These are phyloP conservation scores for Diphasiastrum complanatum DNA, from an alignment of 83 land plant species.

Conservation along the genomic window DNA sequence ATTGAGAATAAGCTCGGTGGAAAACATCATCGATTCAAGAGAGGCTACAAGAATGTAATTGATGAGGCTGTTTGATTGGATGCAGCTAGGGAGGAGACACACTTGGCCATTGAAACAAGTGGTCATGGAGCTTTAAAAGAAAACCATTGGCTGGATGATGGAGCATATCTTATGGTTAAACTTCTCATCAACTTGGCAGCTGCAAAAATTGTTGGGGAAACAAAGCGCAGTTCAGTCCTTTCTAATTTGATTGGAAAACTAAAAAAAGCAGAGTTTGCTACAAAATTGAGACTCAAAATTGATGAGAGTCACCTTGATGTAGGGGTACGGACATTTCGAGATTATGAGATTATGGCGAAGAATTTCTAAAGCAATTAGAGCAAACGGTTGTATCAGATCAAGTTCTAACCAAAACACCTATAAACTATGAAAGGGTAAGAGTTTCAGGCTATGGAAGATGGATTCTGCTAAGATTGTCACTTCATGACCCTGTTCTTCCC, in stretches of 20 bases:
- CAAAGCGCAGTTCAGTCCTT: conserved; percentile 72
- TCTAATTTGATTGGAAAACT: conserved; percentile 77
- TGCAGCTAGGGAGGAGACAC: conserved; percentile 81
- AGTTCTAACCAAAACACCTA: conserved; percentile 69
- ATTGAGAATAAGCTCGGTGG: conserved; percentile 95
- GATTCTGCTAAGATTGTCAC: conserved; percentile 93
- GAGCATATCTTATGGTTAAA: conserved; percentile 97
- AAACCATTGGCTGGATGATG: conserved; percentile 99
- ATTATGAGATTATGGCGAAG: conserved; percentile 91
- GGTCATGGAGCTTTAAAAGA: conserved; percentile 99
- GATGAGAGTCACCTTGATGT: conserved; percentile 73
- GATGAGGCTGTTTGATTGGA: conserved; percentile 98
- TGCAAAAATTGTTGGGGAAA: conserved; percentile 57
- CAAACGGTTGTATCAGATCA: conserved; percentile 43
- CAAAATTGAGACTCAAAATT: conserved; percentile 83
- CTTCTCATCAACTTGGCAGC: conserved; percentile 91
- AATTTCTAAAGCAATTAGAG: conserved; percentile 74
- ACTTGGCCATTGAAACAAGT: conserved; percentile 98
- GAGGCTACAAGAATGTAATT: conserved; percentile 99
- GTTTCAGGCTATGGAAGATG: conserved; percentile 91
- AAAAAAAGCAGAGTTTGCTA: conserved; percentile 69
- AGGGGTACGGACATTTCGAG: conserved; percentile 58
- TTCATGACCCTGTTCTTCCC: conserved; percentile 95
- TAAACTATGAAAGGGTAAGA: conserved; percentile 94
- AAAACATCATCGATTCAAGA: conserved; percentile 94